phyloP scores from a whole-genome alignment of 1,284 basidiomycete species.

The Cryptococcus sp. region DNA sequence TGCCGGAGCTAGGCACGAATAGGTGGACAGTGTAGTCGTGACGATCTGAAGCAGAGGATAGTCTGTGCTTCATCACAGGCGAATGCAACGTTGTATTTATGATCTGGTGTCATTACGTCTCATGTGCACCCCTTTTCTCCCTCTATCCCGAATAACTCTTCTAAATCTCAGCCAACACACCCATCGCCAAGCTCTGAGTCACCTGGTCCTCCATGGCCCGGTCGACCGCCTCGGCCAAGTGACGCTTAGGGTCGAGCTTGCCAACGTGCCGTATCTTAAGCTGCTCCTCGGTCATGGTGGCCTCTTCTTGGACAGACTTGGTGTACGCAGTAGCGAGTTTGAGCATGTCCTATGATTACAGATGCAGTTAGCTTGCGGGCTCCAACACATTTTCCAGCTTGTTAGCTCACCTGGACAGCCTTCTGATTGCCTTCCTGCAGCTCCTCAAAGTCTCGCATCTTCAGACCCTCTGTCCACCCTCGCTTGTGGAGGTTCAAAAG shows the following conservation, averaged over 20 bases:
- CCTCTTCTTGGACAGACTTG: conserved; percentile 93
- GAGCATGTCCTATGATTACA: conserved; percentile 72
- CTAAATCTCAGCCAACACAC: conserved; percentile 80
- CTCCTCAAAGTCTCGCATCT: conserved; percentile 78
- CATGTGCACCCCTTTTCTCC: conserved; percentile 11
- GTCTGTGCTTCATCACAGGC: not conserved
- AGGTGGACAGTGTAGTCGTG: not conserved
- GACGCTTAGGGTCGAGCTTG: conserved; percentile 95
- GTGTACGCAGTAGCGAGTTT: conserved; percentile 86
- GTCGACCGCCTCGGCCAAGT: conserved; percentile 94
- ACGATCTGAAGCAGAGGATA: too few relatives aligned
- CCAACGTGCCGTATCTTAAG: conserved; percentile 95
- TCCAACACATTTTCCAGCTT: not conserved
- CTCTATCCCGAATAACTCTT: not conserved
- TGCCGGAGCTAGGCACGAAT: conserved; percentile 21
- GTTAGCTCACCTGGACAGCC: conserved; percentile 74
- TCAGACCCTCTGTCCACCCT: conserved; percentile 95
- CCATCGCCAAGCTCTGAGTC: conserved; percentile 86
- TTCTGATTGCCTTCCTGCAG: conserved; percentile 84
- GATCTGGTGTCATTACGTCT: conserved; percentile 1
- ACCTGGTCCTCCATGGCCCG: conserved; percentile 95
- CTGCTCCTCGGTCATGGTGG: conserved; percentile 82
- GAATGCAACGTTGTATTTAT: conserved; percentile 10
- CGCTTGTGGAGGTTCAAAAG: conserved; percentile 95
- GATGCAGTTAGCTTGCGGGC: not conserved